Conservation (phyloP, 805 yeast genomes). For the Sugiyamaella americana region DNA sequence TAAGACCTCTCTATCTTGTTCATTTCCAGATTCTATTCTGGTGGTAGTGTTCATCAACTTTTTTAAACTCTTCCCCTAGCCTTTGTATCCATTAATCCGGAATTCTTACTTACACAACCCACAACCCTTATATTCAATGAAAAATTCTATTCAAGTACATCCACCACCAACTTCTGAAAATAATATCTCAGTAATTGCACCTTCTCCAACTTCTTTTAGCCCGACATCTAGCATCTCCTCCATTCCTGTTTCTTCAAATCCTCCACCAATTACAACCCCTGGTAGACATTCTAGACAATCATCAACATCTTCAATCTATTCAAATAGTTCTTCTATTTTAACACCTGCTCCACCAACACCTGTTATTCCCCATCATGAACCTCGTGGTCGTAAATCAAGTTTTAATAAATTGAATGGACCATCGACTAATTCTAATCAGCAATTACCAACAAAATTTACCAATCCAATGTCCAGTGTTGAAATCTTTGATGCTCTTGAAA, state of each 20-base stretch:
- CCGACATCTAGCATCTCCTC: no score
- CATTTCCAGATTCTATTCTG: no score
- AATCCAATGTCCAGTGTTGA: conserved; percentile 17
- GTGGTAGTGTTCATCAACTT: no score
- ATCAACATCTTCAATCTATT: background rate
- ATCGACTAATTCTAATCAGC: background rate
- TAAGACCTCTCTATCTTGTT: no score
- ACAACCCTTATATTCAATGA: no score
- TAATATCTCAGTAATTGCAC: background rate
- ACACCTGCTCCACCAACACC: conserved; percentile 3
- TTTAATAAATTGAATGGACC: background rate
- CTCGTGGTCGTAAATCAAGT: background rate
- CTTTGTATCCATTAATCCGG: no score
- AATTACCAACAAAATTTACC: conserved; percentile 3
- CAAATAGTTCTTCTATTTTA: background rate
- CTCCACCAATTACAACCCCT: background rate
- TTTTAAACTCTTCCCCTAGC: no score
- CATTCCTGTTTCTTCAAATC: no score
- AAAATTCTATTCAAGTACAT: no score
- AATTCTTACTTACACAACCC: no score
- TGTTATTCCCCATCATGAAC: background rate
- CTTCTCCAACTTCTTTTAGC: background rate
- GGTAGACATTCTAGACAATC: background rate
- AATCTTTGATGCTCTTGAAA: conserved; percentile 45
- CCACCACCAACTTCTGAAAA: background rate